Evolutionary conservation across 306 rosid species (phyloP).

Genomic region (Malus domestica): ASM211411v1 NC_041791.1:10036501-10037000

Average conservation of each 20-base stretch:
- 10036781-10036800: not conserved
- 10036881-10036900: conserved; percentile 91
- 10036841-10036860: conserved; percentile 47
- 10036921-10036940: conserved; percentile 78
- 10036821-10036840: conserved; percentile 43
- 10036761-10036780: not conserved
- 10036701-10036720: conserved; percentile 50
- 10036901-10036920: conserved; percentile 74
- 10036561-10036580: not conserved
- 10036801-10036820: conserved; percentile 41
- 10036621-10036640: conserved; percentile 1
- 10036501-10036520: not conserved
- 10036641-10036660: conserved; percentile 4
- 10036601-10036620: not conserved
- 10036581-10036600: conserved; percentile 8
- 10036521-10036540: not conserved
- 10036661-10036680: not conserved
- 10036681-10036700: conserved; percentile 1
- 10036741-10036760: conserved; percentile 40
- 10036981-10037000: conserved; percentile 83
- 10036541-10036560: not conserved
- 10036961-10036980: conserved; percentile 75
- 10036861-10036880: conserved; percentile 87
- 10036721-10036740: conserved; percentile 41
- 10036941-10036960: conserved; percentile 85